Percentiles rank a stretch among this genome's conserved stretches.
These are phyloP conservation scores for Cladosporium sp. DNA, from an alignment of 2,329 filamentous ascomycete species.

Conservation along the genomic window DNA sequence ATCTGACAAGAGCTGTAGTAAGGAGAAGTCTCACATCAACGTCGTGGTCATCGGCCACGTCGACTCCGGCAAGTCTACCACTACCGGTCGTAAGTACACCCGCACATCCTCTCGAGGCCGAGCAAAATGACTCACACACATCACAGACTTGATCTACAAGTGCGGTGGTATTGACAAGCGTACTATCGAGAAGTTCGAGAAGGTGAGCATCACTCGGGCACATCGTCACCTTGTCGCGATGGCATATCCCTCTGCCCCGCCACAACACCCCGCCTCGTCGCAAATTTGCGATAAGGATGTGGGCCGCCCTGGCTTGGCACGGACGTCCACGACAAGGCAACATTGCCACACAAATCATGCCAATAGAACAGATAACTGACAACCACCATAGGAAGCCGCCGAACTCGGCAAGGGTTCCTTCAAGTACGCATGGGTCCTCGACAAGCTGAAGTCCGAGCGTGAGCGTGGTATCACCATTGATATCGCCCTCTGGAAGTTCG, in stretches of 20 bases:
- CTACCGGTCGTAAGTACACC: slow-evolving; percentile 70
- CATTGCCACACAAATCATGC: background rate
- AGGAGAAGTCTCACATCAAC: slow-evolving; percentile 91
- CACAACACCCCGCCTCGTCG: slow-evolving; percentile 17
- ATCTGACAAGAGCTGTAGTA: slow-evolving; percentile 62
- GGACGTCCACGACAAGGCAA: background rate
- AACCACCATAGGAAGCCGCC: slow-evolving; percentile 76
- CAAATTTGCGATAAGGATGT: slow-evolving; percentile 18
- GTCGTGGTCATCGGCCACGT: slow-evolving; percentile 99
- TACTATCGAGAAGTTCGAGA: slow-evolving; percentile 99
- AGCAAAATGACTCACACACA: slow-evolving; percentile 56
- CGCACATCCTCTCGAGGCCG: slow-evolving; percentile 30
- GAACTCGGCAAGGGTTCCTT: slow-evolving; percentile 99
- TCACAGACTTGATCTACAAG: slow-evolving; percentile 98
- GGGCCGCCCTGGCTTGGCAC: slow-evolving; percentile 13
- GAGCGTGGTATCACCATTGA: slow-evolving; percentile 99
- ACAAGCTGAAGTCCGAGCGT: slow-evolving; percentile 99
- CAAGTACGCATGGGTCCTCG: slow-evolving; percentile 99
- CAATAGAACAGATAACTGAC: slow-evolving; percentile 32
- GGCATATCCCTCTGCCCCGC: slow-evolving; percentile 13
- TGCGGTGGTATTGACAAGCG: slow-evolving; percentile 99
- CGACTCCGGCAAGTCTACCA: slow-evolving; percentile 99
- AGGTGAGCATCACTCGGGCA: slow-evolving; percentile 60
- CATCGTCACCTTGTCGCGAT: slow-evolving; percentile 21
- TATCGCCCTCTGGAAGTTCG: slow-evolving; percentile 99